These are phyloP conservation scores for Pseudonitzschia delicatissima DNA, from an alignment of 108 stramenopile genomes.

Conservation along the genomic window DNA sequence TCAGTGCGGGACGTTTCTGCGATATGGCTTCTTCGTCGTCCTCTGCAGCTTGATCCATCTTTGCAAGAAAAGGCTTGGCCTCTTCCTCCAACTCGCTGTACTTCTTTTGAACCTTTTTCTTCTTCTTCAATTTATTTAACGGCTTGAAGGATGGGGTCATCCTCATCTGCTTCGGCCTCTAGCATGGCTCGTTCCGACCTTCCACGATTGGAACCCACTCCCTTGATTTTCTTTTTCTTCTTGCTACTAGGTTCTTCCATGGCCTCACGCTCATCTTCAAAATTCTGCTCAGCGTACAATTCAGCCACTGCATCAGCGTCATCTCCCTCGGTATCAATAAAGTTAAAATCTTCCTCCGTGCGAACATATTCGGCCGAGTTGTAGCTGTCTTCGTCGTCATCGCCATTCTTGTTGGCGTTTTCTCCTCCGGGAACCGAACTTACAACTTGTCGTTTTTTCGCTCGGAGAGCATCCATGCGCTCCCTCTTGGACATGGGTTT, in stretches of 20 bases:
- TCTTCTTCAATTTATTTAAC: conserved; percentile 75
- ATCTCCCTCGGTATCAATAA: conserved; percentile 88
- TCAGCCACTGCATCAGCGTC: conserved; percentile 83
- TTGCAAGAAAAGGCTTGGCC: conserved; percentile 61
- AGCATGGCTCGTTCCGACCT: conserved; percentile 35
- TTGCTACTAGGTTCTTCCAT: conserved; percentile 34
- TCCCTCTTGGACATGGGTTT: conserved; percentile 48
- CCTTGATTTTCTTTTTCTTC: conserved; percentile 41
- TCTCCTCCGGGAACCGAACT: conserved; percentile 1
- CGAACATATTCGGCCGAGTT: conserved; percentile 67
- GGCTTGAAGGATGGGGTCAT: conserved; percentile 79
- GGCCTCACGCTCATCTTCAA: conserved; percentile 80
- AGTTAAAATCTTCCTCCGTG: conserved; percentile 84
- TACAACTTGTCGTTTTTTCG: conserved; percentile 44
- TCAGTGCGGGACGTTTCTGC: conserved; percentile 56
- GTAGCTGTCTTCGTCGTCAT: conserved; percentile 70
- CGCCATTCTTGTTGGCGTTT: conserved; percentile 30
- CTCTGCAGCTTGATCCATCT: conserved; percentile 79
- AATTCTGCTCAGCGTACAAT: conserved; percentile 86
- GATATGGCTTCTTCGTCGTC: conserved; percentile 66
- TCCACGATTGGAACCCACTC: conserved; percentile 41
- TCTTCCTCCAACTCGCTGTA: conserved; percentile 74
- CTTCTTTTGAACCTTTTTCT: conserved; percentile 65
- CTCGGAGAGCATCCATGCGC: conserved; percentile 76
- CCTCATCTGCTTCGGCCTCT: conserved; percentile 47